These are phyloP conservation scores for Collybia sordida DNA, from an alignment of 768 basidiomycete species.

Conservation along the genomic window DNA sequence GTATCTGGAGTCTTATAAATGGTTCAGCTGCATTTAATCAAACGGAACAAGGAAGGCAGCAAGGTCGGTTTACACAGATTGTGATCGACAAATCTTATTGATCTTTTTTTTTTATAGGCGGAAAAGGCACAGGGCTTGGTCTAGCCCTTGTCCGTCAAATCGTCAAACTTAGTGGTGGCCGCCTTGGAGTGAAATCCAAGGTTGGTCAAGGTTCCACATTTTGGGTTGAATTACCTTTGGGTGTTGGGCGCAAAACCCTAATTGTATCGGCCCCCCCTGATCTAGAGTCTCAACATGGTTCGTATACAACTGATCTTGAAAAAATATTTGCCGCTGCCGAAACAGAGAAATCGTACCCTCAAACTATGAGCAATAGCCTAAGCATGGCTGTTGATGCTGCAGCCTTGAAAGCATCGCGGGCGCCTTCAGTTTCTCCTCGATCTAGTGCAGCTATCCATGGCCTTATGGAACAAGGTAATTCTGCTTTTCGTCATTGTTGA, in stretches of 20 bases:
- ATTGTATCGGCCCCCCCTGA: constrained; percentile 14
- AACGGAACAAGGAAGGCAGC: constrained; percentile 72
- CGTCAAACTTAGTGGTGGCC: constrained; percentile 71
- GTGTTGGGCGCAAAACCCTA: constrained; percentile 60
- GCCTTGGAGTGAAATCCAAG: constrained; percentile 68
- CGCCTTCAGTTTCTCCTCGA: constrained; percentile 24
- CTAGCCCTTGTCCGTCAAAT: constrained; percentile 78
- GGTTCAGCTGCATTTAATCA: constrained; percentile 69
- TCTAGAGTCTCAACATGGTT: constrained; percentile 18
- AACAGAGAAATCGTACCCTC: constrained; percentile 13
- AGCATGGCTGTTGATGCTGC: constrained; percentile 29
- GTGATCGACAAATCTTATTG: not conserved
- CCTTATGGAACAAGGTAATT: constrained; percentile 62
- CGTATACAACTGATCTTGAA: constrained; percentile 14
- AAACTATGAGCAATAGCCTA: constrained; percentile 20
- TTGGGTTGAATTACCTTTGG: constrained; percentile 85
- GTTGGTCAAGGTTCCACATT: constrained; percentile 77
- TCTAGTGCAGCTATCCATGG: constrained; percentile 54
- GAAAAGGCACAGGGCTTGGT: constrained; percentile 73
- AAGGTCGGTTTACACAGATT: constrained; percentile 35
- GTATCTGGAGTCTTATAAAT: not conserved
- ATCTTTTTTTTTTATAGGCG: constrained; percentile 30
- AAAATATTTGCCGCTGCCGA: constrained; percentile 18
- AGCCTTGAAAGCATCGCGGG: constrained; percentile 24
- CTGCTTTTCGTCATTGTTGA: not conserved